phyloP scores from a whole-genome alignment of 257 asterid genomes.

The Penstemon barbatus region DNA sequence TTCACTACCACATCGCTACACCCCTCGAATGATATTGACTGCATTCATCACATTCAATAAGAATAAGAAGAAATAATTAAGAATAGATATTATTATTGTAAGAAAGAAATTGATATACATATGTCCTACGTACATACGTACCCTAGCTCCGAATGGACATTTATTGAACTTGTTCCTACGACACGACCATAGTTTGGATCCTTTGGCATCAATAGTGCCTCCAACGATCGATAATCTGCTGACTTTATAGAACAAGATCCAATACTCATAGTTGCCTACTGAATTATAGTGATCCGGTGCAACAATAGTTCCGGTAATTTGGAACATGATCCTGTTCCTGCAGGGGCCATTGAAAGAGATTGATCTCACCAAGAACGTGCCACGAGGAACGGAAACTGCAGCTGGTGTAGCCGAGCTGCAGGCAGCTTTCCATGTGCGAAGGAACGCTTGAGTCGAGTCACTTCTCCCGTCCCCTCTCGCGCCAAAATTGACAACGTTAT shows the following conservation, averaged over 20 bases:
- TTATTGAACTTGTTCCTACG: conserved; percentile 27
- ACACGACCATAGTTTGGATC: conserved; percentile 60
- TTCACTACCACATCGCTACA: conserved; percentile 50
- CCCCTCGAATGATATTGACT: conserved; percentile 62
- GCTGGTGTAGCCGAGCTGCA: conserved; percentile 56
- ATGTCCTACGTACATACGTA: conserved; percentile 7
- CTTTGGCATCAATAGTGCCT: conserved; percentile 71
- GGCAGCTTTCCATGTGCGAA: conserved; percentile 68
- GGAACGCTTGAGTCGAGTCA: conserved; percentile 62
- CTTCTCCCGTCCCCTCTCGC: conserved; percentile 73
- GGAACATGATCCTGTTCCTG: conserved; percentile 45
- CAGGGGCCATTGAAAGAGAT: conserved; percentile 67
- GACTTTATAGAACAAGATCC: conserved; percentile 68
- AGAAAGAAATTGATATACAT: neutral
- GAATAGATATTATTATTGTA: too few species aligned
- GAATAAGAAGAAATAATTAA: neutral
- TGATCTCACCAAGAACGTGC: conserved; percentile 44
- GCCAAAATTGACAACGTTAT: conserved; percentile 60
- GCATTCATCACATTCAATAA: conserved; percentile 24
- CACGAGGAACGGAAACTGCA: conserved; percentile 56
- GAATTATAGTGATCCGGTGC: conserved; percentile 54
- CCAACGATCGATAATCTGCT: conserved; percentile 53
- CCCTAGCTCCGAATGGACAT: conserved; percentile 77
- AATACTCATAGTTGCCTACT: conserved; percentile 50
- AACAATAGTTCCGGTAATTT: conserved; percentile 52